Base-by-base conservation (phyloP, 257 asterid species). In the Solanum corneliomulleri region DNA sequence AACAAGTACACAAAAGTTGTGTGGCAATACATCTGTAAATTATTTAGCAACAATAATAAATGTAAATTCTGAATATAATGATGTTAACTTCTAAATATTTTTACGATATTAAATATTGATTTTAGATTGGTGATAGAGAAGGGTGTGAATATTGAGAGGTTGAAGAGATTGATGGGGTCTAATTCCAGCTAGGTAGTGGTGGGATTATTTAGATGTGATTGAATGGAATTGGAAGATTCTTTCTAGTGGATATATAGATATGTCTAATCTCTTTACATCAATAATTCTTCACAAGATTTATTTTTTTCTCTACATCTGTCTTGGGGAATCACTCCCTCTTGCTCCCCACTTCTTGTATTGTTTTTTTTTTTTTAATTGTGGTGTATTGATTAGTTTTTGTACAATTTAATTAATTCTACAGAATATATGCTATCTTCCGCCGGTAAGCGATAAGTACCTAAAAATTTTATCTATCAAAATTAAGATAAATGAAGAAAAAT, bases 171-270 rank as follows among this genome's bases (percentile, higher is more conserved):
- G 69, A 76, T 70, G 91, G 89, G 91, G 88, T 87, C 91, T 33
- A 9, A 21, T 42, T 80, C 89, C 75, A 80, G 88, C 87, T 87
- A 70, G 25, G 14, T 70, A 27, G 88, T 84, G 85, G 56, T 27
- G 91, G 91, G 69, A 35, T 60, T 83, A 87, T 49, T 16, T 82
- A 60, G 89, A 89, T 72, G 75, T 72, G 89, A 85, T 69, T 31
- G 75, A 29, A 69, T 69, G 75, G 75, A 29, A 69, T 56, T 70
- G 85, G 88, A 89, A 89, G 89, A 89, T 85, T 89, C 89, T 85
- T 89, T 89, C 85, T 87, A 87, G 82, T 84, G 85, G 56, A 80
- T 44, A 68, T 75, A 80, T 44, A 68, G 66, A 25, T 42, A n/a
- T 39, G 42, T 82, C 33, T 80, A 76, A 68, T 84, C 33, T 84